Percentiles rank a stretch among this genome's conserved stretches.
phyloP scores from a whole-genome alignment of 164 flowering plant genomes.

The Berberis vulgaris region DNA sequence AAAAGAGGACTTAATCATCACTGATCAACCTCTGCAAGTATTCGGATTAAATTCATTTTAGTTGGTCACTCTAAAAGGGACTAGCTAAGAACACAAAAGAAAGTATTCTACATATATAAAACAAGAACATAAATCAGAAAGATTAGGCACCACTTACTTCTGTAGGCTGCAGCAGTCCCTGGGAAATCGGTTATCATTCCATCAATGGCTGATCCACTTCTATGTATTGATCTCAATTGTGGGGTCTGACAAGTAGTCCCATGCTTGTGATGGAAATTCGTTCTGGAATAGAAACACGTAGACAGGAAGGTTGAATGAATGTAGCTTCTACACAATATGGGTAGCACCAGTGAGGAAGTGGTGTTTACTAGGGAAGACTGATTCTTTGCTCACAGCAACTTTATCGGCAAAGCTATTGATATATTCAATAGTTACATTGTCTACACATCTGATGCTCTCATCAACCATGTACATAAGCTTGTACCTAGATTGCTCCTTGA shows the following conservation, averaged over 20 bases:
- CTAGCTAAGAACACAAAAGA: too few relatives aligned
- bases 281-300: slow-evolving; percentile 54
- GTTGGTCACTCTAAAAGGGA: too few relatives aligned
- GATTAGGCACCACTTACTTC: slow-evolving; percentile 43
- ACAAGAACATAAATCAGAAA: too few relatives aligned
- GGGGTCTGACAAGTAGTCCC: slow-evolving; percentile 87
- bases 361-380: slow-evolving; percentile 31
- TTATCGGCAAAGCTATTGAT: slow-evolving; percentile 66
- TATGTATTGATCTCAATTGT: slow-evolving; percentile 58
- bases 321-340: slow-evolving; percentile 44
- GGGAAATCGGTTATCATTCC: slow-evolving; percentile 94
- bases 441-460: slow-evolving; percentile 40
- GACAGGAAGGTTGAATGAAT: slow-evolving; percentile 41
- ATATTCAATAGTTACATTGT: slow-evolving; percentile 38
- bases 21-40: too few relatives aligned
- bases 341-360: slow-evolving; percentile 35
- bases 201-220: slow-evolving; percentile 22
- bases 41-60: too few relatives aligned
- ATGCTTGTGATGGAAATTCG: slow-evolving; percentile 78
- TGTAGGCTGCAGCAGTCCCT: slow-evolving; percentile 55
- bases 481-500: slow-evolving; percentile 34
- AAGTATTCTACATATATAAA: background rate
- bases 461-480: slow-evolving; percentile 61
- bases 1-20: too few relatives aligned
- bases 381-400: slow-evolving; percentile 46